These are phyloP conservation scores for Aspergillus felis DNA, from an alignment of 2,329 filamentous ascomycete genomes.

Conservation along the genomic window DNA sequence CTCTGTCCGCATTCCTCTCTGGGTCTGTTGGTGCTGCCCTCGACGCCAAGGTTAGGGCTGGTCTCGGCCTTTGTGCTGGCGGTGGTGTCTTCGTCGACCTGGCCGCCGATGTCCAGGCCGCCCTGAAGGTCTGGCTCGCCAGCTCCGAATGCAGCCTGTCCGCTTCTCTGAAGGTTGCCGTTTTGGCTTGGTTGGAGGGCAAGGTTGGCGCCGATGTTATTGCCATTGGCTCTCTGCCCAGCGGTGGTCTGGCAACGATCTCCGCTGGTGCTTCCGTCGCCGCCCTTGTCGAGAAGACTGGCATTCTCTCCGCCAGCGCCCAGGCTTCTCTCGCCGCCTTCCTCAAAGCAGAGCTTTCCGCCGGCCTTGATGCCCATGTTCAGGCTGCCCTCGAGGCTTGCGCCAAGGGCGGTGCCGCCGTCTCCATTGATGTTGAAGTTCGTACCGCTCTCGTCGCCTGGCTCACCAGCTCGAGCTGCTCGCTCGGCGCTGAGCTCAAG, in stretches of 20 bases:
- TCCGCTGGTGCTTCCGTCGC: conserved; percentile 32
- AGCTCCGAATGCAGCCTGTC: conserved; percentile 24
- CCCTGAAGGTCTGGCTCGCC: conserved; percentile 29
- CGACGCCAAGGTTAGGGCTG: conserved; percentile 27
- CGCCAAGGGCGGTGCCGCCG: conserved; percentile 27
- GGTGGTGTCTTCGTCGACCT: conserved; percentile 31
- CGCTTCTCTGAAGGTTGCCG: conserved; percentile 24
- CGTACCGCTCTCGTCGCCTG: conserved; percentile 30
- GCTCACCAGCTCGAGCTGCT: conserved; percentile 29
- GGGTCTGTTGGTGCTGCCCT: conserved; percentile 17
- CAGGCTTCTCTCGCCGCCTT: conserved; percentile 30
- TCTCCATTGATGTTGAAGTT: conserved; percentile 23
- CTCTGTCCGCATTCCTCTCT: conserved; percentile 27
- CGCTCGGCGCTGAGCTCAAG: conserved; percentile 35
- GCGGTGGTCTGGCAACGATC: conserved; percentile 26
- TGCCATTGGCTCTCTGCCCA: conserved; percentile 23
- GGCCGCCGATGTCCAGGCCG: conserved; percentile 28
- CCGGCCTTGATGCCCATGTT: conserved; percentile 25
- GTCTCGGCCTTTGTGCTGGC: conserved; percentile 30
- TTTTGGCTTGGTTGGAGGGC: conserved; percentile 32
- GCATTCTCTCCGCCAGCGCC: conserved; percentile 24
- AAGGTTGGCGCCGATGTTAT: conserved; percentile 25
- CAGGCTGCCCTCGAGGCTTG: conserved; percentile 25
- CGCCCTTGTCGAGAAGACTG: conserved; percentile 26
- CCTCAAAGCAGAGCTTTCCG: conserved; percentile 27